Evolutionary conservation across 1,139 yeast species (phyloP), one percentile per base, ranked within the genome.

Genomic region (Magnusiomyces tetraspermus): DNA sequence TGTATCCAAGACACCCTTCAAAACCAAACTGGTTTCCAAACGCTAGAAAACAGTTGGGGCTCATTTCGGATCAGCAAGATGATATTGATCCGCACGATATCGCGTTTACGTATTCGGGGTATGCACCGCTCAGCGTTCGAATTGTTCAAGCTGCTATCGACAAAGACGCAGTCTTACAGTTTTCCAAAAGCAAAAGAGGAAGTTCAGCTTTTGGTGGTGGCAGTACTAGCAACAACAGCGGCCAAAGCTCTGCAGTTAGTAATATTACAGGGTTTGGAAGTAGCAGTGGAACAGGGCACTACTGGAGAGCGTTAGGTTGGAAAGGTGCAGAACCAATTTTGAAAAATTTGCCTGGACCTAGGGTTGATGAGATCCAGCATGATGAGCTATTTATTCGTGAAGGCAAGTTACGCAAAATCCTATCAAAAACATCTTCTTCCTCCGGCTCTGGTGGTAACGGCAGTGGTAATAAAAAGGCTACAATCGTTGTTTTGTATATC

Each of bases 401-500:
- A 50, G 67, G 69, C 19, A 69, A 69, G 53, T 61, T 70, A 28
- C 62, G 71, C 10, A 66, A 68, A 38, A 65, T 70, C 38, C 59
- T 63, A 53, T 60, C n/a, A n/a, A n/a, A n/a, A n/a, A n/a, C n/a
- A n/a, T n/a, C n/a, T n/a, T n/a, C n/a, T n/a, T n/a, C n/a, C n/a
- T n/a, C n/a, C n/a, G n/a, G n/a, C n/a, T n/a, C n/a, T n/a, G n/a
- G n/a, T n/a, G n/a, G n/a, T n/a, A n/a, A n/a, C n/a, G n/a, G n/a
- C n/a, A 13, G 41, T 11, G 60, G 63, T 11, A 56, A 57, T 55
- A 61, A 59, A 58, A 64, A 59, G 57, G 69, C 66, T 19, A 66
- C 67, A 22, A 69, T 65, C 33, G 72, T 74, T 63, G 78, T 77
- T 50, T 75, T 83, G 37, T 69, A 85, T 31, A 65, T 87, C 43